Conservation (phyloP, 2,329 filamentous ascomycete species). For the Aureobasidium lini region DNA sequence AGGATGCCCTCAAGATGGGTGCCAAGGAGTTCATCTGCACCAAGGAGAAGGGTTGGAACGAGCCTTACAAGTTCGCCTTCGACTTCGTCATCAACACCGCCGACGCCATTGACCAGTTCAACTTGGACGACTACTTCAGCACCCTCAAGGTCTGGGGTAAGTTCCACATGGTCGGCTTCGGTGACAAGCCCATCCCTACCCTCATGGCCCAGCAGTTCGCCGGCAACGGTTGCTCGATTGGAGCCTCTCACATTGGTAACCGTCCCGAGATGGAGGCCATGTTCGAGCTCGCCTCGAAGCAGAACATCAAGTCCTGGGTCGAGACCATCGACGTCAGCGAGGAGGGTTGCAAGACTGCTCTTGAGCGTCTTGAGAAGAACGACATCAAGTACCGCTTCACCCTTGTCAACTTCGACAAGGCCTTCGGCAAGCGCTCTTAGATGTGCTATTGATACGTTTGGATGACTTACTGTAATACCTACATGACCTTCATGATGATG, state of each 20-base stretch:
- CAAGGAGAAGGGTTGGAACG: constrained; percentile 51
- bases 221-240: constrained; percentile 56
- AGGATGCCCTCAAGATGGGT: constrained; percentile 51
- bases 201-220: constrained; percentile 70
- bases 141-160: constrained; percentile 74
- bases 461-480: constrained; percentile 11
- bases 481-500: constrained; percentile 2
- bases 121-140: constrained; percentile 63
- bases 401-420: constrained; percentile 60
- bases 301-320: constrained; percentile 48
- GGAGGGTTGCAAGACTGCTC: constrained; percentile 60
- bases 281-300: constrained; percentile 43
- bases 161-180: constrained; percentile 74
- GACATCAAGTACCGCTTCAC: constrained; percentile 63
- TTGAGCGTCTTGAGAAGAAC: constrained; percentile 61
- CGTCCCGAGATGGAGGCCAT: constrained; percentile 44
- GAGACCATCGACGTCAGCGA: constrained; percentile 65
- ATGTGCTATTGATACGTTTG: constrained; percentile 6
- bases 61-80: constrained; percentile 52
- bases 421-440: constrained; percentile 47
- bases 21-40: constrained; percentile 55
- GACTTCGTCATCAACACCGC: constrained; percentile 73
- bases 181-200: constrained; percentile 64
- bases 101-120: constrained; percentile 60
- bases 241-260: constrained; percentile 45